Conservation (phyloP, 2,329 filamentous ascomycete species). For the Bipolaris sorokiniana region DNA sequence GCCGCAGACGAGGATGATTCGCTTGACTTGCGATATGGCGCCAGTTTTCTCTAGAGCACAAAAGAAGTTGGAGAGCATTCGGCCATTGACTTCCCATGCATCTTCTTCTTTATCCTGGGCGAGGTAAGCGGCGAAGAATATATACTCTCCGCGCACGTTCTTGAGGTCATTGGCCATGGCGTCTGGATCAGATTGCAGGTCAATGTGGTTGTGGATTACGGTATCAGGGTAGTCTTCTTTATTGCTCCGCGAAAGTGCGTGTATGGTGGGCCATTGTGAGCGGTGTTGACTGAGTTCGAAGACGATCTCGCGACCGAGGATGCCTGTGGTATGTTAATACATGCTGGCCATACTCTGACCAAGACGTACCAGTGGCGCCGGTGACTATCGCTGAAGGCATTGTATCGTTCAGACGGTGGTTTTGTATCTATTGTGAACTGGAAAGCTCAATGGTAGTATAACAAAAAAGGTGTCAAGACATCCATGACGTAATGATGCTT, state of each 20-base stretch:
- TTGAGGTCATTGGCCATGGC: slow-evolving; percentile 49
- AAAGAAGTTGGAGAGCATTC: slow-evolving; percentile 58
- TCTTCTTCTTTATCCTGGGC: slow-evolving; percentile 47
- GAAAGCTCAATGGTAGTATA: background rate
- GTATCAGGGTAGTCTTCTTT: slow-evolving; percentile 47
- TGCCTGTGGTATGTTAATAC: slow-evolving; percentile 35
- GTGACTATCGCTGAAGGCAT: slow-evolving; percentile 44
- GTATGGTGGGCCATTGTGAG: slow-evolving; percentile 47
- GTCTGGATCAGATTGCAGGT: slow-evolving; percentile 45
- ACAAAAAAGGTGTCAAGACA: background rate
- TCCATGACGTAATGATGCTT: slow-evolving; percentile 19
- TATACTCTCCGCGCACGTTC: slow-evolving; percentile 47
- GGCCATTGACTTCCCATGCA: slow-evolving; percentile 49
- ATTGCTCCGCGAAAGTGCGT: slow-evolving; percentile 51
- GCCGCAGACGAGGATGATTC: slow-evolving; percentile 58
- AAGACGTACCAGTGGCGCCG: slow-evolving; percentile 36
- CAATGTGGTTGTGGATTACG: slow-evolving; percentile 49
- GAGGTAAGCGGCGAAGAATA: slow-evolving; percentile 56
- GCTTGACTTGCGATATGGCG: slow-evolving; percentile 52
- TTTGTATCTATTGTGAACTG: background rate
- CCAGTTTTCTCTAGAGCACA: slow-evolving; percentile 53
- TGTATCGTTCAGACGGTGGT: background rate
- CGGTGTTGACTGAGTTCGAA: slow-evolving; percentile 46
- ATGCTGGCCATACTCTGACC: background rate
- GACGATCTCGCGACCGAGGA: slow-evolving; percentile 52